A percentile compares a stretch with the other conserved stretches of the same genome.
phyloP scores from a whole-genome alignment of 441 rosid species.

The Arabidopsis lyrata region DNA sequence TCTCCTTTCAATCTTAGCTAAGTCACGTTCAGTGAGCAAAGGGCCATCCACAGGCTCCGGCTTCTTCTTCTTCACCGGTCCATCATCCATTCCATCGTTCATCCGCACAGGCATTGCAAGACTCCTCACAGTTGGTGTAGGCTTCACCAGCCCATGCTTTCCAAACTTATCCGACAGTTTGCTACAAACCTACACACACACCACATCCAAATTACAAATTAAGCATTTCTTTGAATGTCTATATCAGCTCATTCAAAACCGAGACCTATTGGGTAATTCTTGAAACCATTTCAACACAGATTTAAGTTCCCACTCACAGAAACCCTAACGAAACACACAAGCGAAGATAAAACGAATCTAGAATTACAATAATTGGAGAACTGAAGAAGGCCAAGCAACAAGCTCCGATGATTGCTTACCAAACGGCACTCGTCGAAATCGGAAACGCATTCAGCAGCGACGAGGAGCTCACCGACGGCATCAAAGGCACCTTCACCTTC shows the following conservation, averaged over 20 bases:
- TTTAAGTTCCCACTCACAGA: not conserved
- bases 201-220: conserved; percentile 36
- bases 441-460: conserved; percentile 83
- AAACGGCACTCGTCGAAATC: conserved; percentile 76
- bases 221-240: too few species aligned
- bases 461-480: conserved; percentile 91
- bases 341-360: conserved; percentile 17
- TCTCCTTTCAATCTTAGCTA: conserved; percentile 79
- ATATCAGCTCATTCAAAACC: too few species aligned
- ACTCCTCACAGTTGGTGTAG: conserved; percentile 78
- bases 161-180: conserved; percentile 84
- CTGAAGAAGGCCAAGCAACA: not conserved
- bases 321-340: not conserved
- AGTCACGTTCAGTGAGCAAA: conserved; percentile 83
- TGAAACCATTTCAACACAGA: conserved; percentile 2
- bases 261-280: not conserved
- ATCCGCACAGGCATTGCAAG: conserved; percentile 86
- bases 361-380: not conserved
- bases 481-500: conserved; percentile 95
- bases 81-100: conserved; percentile 98
- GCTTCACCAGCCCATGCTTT: conserved; percentile 86
- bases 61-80: conserved; percentile 88
- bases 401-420: conserved; percentile 48
- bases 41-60: conserved; percentile 91
- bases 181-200: conserved; percentile 67